phyloP scores from a whole-genome alignment of 108 stramenopile species.

The Nannochloropsis salina region DNA sequence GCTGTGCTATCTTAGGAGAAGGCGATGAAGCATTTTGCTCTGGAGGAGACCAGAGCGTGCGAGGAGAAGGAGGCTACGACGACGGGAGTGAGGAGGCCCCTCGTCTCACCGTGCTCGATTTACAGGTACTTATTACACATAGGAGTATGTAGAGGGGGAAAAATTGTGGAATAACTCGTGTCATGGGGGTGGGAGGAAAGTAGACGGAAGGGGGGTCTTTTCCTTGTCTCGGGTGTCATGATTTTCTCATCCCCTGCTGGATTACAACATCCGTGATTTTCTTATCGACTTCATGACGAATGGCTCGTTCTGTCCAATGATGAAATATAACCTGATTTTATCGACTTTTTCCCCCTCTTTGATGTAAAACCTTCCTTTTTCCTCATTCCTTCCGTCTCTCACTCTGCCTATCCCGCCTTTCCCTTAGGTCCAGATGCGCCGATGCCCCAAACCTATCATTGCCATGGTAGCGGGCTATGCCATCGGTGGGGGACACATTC shows the following conservation, averaged over 20 bases:
- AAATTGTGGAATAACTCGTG: too few species aligned
- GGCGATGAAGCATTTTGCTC: conserved; percentile 70
- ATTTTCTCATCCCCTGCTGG: too few species aligned
- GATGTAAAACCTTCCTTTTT: not conserved
- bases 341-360: too few species aligned
- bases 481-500: conserved; percentile 86
- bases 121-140: conserved; percentile 60
- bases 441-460: conserved; percentile 89
- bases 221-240: too few species aligned
- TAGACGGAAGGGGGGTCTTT: not conserved
- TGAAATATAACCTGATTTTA: too few species aligned
- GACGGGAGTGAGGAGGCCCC: conserved; percentile 76
- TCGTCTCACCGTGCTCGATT: conserved; percentile 69
- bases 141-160: not conserved
- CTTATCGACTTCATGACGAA: too few species aligned
- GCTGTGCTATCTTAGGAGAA: conserved; percentile 24
- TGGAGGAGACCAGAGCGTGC: conserved; percentile 82
- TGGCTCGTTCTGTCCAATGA: too few species aligned
- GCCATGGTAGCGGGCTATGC: conserved; percentile 86
- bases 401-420: not conserved
- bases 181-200: not conserved
- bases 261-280: too few species aligned
- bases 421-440: conserved; percentile 60
- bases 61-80: conserved; percentile 74
- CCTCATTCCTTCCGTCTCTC: not conserved